These are phyloP conservation scores for Eryngium alpinum DNA, from an alignment of 140 eudicot species.

Conservation along the genomic window DNA sequence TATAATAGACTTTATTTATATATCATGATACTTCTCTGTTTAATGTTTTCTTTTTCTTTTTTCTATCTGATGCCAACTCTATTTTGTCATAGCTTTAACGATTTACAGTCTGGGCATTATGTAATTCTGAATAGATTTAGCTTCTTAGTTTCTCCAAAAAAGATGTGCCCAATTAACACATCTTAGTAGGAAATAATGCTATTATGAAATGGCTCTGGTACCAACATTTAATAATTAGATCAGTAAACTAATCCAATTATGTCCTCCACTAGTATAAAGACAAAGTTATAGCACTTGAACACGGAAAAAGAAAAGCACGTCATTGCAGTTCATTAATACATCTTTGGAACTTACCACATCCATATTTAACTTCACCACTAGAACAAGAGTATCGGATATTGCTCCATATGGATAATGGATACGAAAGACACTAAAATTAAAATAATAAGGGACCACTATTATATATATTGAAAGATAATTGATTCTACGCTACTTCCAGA, in stretches of 20 bases:
- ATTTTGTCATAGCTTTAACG: neutral
- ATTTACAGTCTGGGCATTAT: neutral
- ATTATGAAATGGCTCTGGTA: neutral
- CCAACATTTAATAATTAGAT: neutral
- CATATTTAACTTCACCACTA: neutral
- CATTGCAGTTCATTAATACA: neutral
- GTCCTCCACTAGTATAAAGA: neutral
- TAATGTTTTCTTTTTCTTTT: neutral
- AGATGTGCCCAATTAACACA: neutral
- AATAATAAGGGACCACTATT: neutral
- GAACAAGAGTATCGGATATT: neutral
- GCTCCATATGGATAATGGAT: neutral
- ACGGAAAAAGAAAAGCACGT: neutral
- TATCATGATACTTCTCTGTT: neutral
- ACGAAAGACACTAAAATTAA: neutral
- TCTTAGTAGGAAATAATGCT: neutral
- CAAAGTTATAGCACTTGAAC: neutral
- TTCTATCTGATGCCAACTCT: neutral
- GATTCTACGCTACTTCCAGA: neutral
- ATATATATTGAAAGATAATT: neutral
- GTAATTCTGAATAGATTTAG: neutral
- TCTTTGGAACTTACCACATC: neutral
- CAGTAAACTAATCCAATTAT: neutral
- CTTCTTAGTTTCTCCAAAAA: constrained; percentile 1
- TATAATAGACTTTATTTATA: neutral